phyloP scores from a whole-genome alignment of 2,329 filamentous ascomycete genomes.

The Colletotrichum sp. region DNA sequence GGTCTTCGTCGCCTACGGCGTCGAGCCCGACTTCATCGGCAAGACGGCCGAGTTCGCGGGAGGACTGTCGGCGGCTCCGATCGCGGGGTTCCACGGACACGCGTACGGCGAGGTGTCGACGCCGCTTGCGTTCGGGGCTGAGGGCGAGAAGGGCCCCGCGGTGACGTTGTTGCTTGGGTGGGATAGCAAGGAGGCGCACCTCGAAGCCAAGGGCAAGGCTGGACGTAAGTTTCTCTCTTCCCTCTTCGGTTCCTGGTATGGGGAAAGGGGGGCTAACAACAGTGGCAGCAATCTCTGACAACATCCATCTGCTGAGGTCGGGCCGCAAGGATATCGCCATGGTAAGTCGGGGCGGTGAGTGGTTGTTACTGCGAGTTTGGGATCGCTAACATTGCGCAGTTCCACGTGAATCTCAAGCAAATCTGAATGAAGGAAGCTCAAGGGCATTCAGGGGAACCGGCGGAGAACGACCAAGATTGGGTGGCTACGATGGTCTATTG shows the following conservation, averaged over 20 bases:
- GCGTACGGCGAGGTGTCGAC: conserved; percentile 36
- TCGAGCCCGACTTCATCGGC: conserved; percentile 26
- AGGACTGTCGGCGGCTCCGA: conserved; percentile 27
- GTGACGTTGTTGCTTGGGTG: conserved; percentile 41
- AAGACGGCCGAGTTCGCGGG: conserved; percentile 29
- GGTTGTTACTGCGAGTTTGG: accelerated
- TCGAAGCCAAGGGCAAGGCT: conserved; percentile 27
- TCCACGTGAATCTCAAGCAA: conserved; percentile 16
- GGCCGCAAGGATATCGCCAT: conserved; percentile 34
- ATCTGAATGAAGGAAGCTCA: background rate
- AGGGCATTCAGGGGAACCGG: background rate
- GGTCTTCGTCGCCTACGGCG: conserved; percentile 38
- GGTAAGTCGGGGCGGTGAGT: conserved; percentile 29
- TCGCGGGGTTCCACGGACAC: conserved; percentile 34
- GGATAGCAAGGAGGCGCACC: conserved; percentile 43
- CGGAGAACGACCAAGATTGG: background rate
- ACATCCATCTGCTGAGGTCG: conserved; percentile 35
- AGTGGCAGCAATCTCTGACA: conserved; percentile 36
- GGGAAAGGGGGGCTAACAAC: background rate
- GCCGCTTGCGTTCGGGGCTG: conserved; percentile 28
- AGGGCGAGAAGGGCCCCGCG: conserved; percentile 31
- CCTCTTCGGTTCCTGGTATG: background rate
- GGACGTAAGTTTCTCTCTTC: conserved; percentile 23
- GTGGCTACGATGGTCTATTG: background rate
- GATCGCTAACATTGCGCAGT: background rate